Conservation (phyloP, 2,329 filamentous ascomycete species). For the Arthrobotrys sphaeroides region DNA sequence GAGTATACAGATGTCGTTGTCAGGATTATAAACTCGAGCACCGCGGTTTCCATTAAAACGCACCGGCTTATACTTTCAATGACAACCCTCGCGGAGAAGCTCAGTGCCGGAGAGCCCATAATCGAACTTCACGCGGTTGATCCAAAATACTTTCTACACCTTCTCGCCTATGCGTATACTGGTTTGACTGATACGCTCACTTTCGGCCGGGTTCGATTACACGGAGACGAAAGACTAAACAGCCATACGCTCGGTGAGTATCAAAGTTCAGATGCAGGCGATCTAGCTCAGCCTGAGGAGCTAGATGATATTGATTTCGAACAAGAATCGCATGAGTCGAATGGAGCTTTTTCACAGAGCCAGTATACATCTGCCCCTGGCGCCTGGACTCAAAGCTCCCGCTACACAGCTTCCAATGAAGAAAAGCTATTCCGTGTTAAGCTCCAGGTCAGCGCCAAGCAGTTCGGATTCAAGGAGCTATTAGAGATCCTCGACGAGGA, state of each 20-base stretch:
- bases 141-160: neutral
- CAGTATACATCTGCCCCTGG: too few relatives aligned
- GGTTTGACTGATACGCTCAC: neutral
- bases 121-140: neutral
- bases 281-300: too few relatives aligned
- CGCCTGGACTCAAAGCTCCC: too few relatives aligned
- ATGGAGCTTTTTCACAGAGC: too few relatives aligned
- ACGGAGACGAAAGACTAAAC: neutral
- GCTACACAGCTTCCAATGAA: neutral
- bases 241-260: neutral
- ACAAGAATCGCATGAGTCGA: too few relatives aligned
- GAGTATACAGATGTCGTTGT: neutral
- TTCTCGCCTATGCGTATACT: neutral
- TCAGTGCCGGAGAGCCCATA: neutral
- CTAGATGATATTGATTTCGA: too few relatives aligned
- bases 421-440: neutral
- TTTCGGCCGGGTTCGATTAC: neutral
- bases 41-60: neutral
- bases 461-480: neutral
- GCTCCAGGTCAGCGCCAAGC: neutral
- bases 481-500: neutral
- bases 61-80: neutral
- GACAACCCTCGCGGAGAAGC: neutral
- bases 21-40: neutral
- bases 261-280: too few relatives aligned